Evolutionary conservation across 768 basidiomycete species (phyloP).

Genomic region (Mycena polygramma): DNA sequence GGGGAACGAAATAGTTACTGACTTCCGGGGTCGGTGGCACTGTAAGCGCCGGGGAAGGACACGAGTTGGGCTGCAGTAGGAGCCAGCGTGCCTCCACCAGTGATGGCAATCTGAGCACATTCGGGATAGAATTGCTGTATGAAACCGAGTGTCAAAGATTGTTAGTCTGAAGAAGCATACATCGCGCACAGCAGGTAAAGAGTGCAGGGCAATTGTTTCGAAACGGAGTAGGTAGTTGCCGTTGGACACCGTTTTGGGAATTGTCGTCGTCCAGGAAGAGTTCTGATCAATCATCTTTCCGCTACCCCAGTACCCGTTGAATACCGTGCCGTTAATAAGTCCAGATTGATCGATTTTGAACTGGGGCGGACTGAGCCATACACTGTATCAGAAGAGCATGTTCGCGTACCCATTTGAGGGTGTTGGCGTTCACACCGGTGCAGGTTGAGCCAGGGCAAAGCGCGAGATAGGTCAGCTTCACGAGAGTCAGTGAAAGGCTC

Average conservation of each 20-base stretch:
- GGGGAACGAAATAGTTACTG: constrained; percentile 37
- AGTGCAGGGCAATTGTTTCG: constrained; percentile 63
- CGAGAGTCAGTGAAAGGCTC: background rate
- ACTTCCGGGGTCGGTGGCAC: constrained; percentile 57
- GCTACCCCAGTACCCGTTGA: constrained; percentile 54
- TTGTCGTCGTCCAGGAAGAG: constrained; percentile 60
- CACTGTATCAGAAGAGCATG: background rate
- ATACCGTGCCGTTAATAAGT: constrained; percentile 57
- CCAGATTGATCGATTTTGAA: constrained; percentile 64
- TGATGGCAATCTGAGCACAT: constrained; percentile 59
- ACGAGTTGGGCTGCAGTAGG: constrained; percentile 60
- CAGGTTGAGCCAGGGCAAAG: constrained; percentile 59
- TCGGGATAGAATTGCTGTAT: constrained; percentile 78
- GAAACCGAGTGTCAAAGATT: background rate
- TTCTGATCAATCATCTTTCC: constrained; percentile 61
- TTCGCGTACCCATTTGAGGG: constrained; percentile 56
- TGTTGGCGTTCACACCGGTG: constrained; percentile 52
- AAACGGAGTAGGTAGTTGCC: constrained; percentile 63
- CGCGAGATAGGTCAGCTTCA: constrained; percentile 58
- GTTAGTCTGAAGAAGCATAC: constrained; percentile 11
- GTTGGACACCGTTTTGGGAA: constrained; percentile 57
- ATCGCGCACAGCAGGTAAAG: constrained; percentile 61
- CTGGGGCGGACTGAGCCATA: constrained; percentile 32
- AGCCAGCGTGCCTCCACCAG: constrained; percentile 54
- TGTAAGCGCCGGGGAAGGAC: constrained; percentile 61